Base-by-base conservation (phyloP, 2,329 filamentous ascomycete genomes). In the Neonectria neomacrospora region DNA sequence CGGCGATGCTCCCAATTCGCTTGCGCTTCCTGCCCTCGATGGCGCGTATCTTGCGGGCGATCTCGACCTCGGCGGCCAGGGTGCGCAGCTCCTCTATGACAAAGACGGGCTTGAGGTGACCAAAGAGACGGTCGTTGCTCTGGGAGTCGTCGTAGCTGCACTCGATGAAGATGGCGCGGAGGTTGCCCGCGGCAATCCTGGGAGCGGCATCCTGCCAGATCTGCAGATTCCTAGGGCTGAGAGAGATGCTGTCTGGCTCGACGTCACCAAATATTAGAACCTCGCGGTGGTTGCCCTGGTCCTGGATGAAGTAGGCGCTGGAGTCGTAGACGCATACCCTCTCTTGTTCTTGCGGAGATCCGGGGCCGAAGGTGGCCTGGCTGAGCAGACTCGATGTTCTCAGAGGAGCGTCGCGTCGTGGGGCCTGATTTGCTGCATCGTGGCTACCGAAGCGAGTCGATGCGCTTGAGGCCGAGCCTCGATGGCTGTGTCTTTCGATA, bases 221-320 rank as follows among this genome's bases (percentile, higher is more conserved):
- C 14, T 84, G 82, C n/a, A 85, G 80, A 68, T 96, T 98, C 23
- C 94, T 89, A 1, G 95, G 94, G 1, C 88, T 90, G 2, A 95
- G 79, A 0, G 93, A 96, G 26, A 98, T 80, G 9, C 89, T 90
- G 77, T 99, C 96, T 1, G 96, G 94, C 75, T 99, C 96, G 39
- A 98, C 92, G 69, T 99, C 96, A 18, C 96, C 96, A 75, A 97
- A 98, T 52, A 99, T 92, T 63, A 99, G 86, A 3, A 98, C 87
- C 78, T 99, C 95, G 32, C 86, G 86, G 1, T 87, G 86, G 0
- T 88, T 91, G 1, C 80, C 76, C 34, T 90, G 82, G 63, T 96
- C 91, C 39, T 93, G 91, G 67, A 99, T 91, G 78, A 99, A 98
- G 78, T 94, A 98, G 0, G 93, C 95, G 18, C 94, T 96, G 67